Conservation (phyloP, 1,139 yeast genomes). For the Yamadazyma oceani region DNA sequence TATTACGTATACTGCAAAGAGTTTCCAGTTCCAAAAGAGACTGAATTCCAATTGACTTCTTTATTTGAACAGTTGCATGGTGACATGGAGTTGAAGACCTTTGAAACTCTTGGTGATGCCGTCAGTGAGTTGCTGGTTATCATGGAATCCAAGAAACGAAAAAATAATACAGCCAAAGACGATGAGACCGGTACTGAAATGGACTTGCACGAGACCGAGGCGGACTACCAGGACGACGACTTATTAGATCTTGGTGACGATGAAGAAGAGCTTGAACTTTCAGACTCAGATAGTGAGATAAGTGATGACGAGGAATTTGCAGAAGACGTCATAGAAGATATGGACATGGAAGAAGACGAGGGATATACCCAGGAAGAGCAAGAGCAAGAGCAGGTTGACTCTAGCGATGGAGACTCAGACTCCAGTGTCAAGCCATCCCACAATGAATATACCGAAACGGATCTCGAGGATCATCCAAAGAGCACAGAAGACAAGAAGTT, state of each 20-base stretch:
- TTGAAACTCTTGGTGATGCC: slow-evolving; percentile 43
- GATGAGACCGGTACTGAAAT: slow-evolving; percentile 21
- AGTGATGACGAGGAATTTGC: slow-evolving; percentile 6
- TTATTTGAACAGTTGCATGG: not conserved
- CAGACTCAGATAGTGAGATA: slow-evolving; percentile 5
- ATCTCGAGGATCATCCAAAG: slow-evolving; percentile 10
- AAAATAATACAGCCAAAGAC: slow-evolving; percentile 18
- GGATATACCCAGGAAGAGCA: no score
- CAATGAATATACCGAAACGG: slow-evolving; percentile 12
- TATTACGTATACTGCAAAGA: slow-evolving; percentile 71
- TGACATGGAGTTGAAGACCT: slow-evolving; percentile 20
- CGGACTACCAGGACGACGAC: slow-evolving; percentile 11
- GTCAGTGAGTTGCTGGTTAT: slow-evolving; percentile 34
- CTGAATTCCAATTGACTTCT: slow-evolving; percentile 13
- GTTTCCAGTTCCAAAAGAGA: slow-evolving; percentile 62
- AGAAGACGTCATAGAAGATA: not conserved
- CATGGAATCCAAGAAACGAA: slow-evolving; percentile 19
- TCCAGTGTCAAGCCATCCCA: not conserved
- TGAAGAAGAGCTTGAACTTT: slow-evolving; percentile 2
- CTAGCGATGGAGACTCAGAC: slow-evolving; percentile 7
- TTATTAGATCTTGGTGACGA: slow-evolving; percentile 4
- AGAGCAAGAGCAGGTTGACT: slow-evolving; percentile 3
- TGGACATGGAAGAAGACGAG: not conserved
- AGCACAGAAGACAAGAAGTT: slow-evolving; percentile 30
- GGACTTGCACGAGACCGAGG: slow-evolving; percentile 14